These are phyloP conservation scores for Eucalyptus cloeziana DNA, from an alignment of 345 rosid genomes.

Conservation along the genomic window DNA sequence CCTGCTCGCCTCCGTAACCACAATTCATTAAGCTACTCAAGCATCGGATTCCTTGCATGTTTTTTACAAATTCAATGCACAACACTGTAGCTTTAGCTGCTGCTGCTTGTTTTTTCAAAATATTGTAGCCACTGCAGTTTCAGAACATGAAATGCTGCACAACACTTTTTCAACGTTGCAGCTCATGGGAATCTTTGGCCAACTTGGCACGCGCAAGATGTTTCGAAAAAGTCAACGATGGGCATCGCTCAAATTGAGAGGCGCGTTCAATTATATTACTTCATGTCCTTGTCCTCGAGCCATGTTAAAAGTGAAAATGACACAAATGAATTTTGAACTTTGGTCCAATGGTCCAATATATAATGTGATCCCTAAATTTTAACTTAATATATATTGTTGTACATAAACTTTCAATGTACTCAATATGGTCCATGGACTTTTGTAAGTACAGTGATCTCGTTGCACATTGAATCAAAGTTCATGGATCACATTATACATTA, in stretches of 20 bases:
- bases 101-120: background rate
- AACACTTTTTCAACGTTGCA: background rate
- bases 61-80: background rate
- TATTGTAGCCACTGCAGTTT: background rate
- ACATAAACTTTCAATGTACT: too few species aligned
- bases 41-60: background rate
- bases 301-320: too few species aligned
- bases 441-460: accelerated
- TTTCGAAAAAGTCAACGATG: too few species aligned
- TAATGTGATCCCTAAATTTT: accelerated
- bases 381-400: accelerated
- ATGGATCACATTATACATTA: accelerated
- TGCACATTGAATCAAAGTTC: accelerated
- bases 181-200: background rate
- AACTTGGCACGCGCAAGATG: background rate
- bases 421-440: accelerated
- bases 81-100: background rate
- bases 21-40: background rate
- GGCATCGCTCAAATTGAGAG: too few species aligned
- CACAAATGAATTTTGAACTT: too few species aligned
- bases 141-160: background rate
- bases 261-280: too few species aligned
- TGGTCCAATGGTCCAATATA: accelerated
- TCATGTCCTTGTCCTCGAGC: background rate
- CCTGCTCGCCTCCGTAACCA: conserved; percentile 11